Base-by-base conservation (phyloP, 805 yeast genomes). In the Candida oleophila region DNA sequence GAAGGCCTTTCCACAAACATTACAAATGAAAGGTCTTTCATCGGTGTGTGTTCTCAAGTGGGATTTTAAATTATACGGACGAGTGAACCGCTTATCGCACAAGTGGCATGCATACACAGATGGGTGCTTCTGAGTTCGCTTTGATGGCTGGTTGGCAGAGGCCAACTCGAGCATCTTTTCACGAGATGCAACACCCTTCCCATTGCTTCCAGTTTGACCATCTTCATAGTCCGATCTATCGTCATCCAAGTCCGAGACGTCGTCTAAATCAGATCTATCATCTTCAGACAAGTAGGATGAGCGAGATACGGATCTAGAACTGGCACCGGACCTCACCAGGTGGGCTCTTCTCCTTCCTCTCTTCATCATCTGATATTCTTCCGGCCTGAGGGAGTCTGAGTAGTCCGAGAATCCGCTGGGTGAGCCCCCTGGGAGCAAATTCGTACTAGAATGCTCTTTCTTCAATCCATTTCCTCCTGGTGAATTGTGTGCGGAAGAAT, bases 21-120 rank as follows among this genome's bases (percentile, higher is more conserved):
- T 70, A 64, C 96, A 87, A 5, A 80, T 73, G 57, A 80, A 87
- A 4, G 94, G 95, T 44, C 90, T 68, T 58, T 87, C 95, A 59
- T 86, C 86, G 0, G 95, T 87, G 62, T 88, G 99, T 0, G 98
- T 92, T 48, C 97, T 73, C 59, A 87, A 70, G 66, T 92, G 99
- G 0, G 96, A 88, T 55, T 92, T 89, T 54, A 92, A 72, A 61
- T 94, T 94, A 64, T 94, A 94, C 0, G 97, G 96, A 46, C 98
- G 71, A 1, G 98, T 92, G 62, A 92, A 92, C 42, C 84, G 71
- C 65, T 89, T 90, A 36, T 83, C 90, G 66, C 99, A 92, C 38
- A 87, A 66, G 48, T 83, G 82, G 64, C 98, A 92, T 2, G 85
- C 85, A 64, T 80, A 87, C 7, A 81, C 75, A 21, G 87, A 79